Base-by-base conservation (phyloP, 495 filamentous ascomycete species). In the Saxispiralis lemnorum region DNA sequence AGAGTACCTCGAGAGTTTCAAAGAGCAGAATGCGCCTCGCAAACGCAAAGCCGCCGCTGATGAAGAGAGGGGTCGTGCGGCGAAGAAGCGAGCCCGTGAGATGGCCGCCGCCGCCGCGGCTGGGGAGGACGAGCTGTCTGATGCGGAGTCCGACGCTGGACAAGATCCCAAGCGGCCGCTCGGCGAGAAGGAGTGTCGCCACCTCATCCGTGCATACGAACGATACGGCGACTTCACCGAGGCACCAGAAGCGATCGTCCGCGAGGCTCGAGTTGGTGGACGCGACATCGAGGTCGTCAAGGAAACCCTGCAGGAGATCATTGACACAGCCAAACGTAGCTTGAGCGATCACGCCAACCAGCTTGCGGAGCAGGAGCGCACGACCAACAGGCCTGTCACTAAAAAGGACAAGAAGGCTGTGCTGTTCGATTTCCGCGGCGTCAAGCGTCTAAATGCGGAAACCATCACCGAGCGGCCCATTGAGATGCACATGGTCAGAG, bases 401-500 rank as follows among this genome's bases (percentile, higher is more conserved):
- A 95, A 95, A 64, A 97, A 96, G 56, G 88, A 96, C 56, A 84
- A 81, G 59, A 96, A 96, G 54, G 88, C 92, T 1, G 83, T 95
- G 14, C 65, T 96, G 34, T 94, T 99, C 49, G 83, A 94, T 51
- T 89, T 82, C 57, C 76, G 80, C 28, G 85, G 84, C 31, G 83
- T 93, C 17, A 87, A 89, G 55, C 81, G 88, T 38, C 70, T 93
- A 50, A 99, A 99, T 58, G 92, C 89, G 1, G 84, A 88, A 59
- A 96, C 87, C 0, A 80, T 94, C 44, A 68, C 92, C 1, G 84
- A 95, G 43, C 79, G 89, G 6, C 85, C 88, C 0, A 72, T 72
- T 13, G 86, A 96, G 58, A 80, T 96, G 69, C 78, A 75, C 36
- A 75, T 94, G 43, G 62, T 99, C 28, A 78, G 78, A 37, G 72